Evolutionary conservation across 2,329 filamentous ascomycete species (phyloP).

Genomic region (Albifimbria verrucaria): DNA sequence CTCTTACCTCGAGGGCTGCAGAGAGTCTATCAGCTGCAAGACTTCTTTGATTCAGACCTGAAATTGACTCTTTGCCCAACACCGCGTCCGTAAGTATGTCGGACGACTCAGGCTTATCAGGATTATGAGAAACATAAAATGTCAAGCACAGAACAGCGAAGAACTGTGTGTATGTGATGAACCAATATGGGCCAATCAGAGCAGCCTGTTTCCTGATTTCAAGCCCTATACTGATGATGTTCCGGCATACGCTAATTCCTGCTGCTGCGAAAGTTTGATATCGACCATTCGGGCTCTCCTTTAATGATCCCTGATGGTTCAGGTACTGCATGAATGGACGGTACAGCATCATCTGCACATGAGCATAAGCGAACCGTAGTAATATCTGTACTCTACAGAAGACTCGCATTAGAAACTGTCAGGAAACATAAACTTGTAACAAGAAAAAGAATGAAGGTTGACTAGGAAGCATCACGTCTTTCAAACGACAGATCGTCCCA

Average conservation of each 20-base stretch:
- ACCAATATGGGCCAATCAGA: conserved; percentile 2
- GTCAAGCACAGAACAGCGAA: neutral
- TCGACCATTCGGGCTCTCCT: neutral
- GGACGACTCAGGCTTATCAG: neutral
- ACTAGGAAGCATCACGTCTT: neutral
- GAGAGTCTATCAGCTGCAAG: conserved; percentile 1
- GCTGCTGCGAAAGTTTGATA: neutral
- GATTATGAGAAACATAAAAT: neutral
- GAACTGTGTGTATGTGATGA: conserved; percentile 2
- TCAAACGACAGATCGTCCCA: neutral
- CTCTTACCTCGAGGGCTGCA: neutral
- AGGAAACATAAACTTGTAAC: too few species aligned
- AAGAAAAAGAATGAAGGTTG: too few species aligned
- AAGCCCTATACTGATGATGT: conserved; percentile 1
- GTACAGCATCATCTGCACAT: conserved; percentile 4
- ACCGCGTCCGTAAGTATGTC: neutral
- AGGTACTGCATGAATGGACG: conserved; percentile 1
- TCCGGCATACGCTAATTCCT: neutral
- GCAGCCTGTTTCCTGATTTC: conserved; percentile 2
- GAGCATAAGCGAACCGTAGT: conserved; percentile 1
- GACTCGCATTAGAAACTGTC: neutral
- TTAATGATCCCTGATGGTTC: neutral
- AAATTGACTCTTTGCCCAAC: neutral
- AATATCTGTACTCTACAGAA: neutral
- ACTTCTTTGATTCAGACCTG: neutral